These are phyloP conservation scores for Cercospora brassicicola DNA, from an alignment of 2,329 filamentous ascomycete genomes.

Conservation along the genomic window DNA sequence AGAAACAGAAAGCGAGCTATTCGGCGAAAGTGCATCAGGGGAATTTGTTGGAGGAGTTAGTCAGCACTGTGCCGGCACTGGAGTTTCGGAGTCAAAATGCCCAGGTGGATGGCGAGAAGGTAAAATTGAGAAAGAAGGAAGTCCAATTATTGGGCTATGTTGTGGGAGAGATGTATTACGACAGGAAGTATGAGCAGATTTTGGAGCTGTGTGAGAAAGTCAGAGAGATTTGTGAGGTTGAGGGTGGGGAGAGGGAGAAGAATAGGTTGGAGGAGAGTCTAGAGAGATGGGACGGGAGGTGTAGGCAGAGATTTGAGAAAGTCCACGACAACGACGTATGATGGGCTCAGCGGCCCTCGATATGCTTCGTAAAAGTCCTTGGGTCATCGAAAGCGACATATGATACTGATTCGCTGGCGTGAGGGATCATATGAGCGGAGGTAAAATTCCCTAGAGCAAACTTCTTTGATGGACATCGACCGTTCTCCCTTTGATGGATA, in stretches of 20 bases:
- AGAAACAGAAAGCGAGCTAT: conserved; percentile 35
- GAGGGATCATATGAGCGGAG: no score
- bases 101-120: neutral
- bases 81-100: neutral
- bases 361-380: neutral
- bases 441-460: no score
- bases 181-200: conserved; percentile 56
- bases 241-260: conserved; percentile 28
- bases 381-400: neutral
- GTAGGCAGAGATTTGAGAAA: conserved; percentile 2
- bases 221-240: conserved; percentile 25
- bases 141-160: conserved; percentile 51
- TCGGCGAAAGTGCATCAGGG: conserved; percentile 36
- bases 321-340: neutral
- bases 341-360: neutral
- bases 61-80: conserved; percentile 26
- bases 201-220: conserved; percentile 31
- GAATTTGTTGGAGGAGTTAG: conserved; percentile 27
- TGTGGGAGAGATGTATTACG: conserved; percentile 59
- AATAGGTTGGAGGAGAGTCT: conserved; percentile 28
- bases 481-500: no score
- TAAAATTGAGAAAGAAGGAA: conserved; percentile 35
- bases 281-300: conserved; percentile 8
- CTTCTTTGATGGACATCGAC: no score
- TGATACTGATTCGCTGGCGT: neutral